These are phyloP conservation scores for Lecanosticta acicola DNA, from an alignment of 2,329 filamentous ascomycete genomes.

Conservation along the genomic window DNA sequence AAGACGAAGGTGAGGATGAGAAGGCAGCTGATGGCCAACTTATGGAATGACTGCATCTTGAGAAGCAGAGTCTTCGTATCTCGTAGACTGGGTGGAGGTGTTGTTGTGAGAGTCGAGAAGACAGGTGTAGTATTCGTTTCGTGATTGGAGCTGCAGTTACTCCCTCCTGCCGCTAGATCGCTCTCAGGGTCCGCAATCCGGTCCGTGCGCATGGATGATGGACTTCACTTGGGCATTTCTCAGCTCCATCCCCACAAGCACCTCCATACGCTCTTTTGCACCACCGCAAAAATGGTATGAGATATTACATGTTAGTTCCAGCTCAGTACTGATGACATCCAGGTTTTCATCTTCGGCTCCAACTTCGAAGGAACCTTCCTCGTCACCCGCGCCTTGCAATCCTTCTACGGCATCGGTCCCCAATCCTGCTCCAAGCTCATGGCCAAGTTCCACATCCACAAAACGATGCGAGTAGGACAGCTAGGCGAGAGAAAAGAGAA, in stretches of 20 bases:
- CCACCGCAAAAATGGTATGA: conserved; percentile 13
- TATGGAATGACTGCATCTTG: conserved; percentile 70
- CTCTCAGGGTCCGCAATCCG: background rate
- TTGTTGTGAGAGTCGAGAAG: conserved; percentile 1
- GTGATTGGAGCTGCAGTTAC: background rate
- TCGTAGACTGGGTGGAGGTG: background rate
- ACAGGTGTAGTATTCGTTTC: background rate
- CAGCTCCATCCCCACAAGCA: background rate
- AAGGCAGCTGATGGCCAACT: conserved; percentile 64
- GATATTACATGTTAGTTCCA: background rate
- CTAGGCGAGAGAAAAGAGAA: conserved; percentile 71
- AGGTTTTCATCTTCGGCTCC: conserved; percentile 68
- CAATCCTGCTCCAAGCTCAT: conserved; percentile 67
- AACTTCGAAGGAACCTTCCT: conserved; percentile 80
- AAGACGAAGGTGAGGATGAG: conserved; percentile 71
- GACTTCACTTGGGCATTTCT: background rate
- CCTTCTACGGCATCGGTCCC: conserved; percentile 80
- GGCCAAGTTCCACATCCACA: conserved; percentile 83
- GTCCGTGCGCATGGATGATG: background rate
- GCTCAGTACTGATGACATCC: background rate
- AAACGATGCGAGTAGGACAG: conserved; percentile 69
- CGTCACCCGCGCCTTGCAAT: conserved; percentile 63
- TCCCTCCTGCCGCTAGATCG: background rate
- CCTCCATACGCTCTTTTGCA: too few relatives aligned
- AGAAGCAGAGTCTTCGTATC: too few relatives aligned